phyloP scores from a whole-genome alignment of 345 rosid genomes.

The Pistacia vera region DNA sequence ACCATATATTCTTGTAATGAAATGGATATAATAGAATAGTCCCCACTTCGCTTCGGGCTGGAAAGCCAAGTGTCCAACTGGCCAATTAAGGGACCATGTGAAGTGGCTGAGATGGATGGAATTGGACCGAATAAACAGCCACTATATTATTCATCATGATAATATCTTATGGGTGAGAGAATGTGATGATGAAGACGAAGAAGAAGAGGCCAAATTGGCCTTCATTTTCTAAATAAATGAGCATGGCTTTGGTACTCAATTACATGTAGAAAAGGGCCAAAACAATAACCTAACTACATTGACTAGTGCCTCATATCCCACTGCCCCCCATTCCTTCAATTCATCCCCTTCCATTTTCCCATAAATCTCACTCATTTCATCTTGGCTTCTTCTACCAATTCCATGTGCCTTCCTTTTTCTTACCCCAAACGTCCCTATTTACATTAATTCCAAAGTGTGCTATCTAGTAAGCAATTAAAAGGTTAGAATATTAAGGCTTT shows the following conservation, averaged over 20 bases:
- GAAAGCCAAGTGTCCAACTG: conserved; percentile 19
- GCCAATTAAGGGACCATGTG: conserved; percentile 33
- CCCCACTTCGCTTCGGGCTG: conserved; percentile 12
- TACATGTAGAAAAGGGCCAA: conserved; percentile 34
- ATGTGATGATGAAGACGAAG: conserved; percentile 22
- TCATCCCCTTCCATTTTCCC: conserved; percentile 3
- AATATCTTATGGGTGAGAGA: conserved; percentile 14
- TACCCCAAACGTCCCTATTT: too few relatives aligned
- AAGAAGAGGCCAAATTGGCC: conserved; percentile 37
- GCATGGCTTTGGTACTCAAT: conserved; percentile 45
- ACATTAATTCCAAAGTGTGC: neutral
- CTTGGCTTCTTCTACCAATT: conserved; percentile 11
- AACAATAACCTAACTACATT: conserved; percentile 42
- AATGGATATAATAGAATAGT: neutral
- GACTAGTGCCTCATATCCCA: conserved; percentile 23
- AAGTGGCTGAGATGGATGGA: conserved; percentile 32
- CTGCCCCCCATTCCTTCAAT: neutral
- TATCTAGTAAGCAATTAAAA: conserved; percentile 5
- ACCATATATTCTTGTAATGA: neutral
- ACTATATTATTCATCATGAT: conserved; percentile 17
- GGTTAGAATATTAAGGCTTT: conserved; percentile 9
- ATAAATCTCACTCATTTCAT: conserved; percentile 17
- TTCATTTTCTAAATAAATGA: conserved; percentile 37
- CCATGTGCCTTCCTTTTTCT: too few relatives aligned
- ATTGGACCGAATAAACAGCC: conserved; percentile 20